A percentile compares a stretch with the other conserved stretches of the same genome.
phyloP scores from a whole-genome alignment of 164 flowering plant species.

The Liquidambar formosana region DNA sequence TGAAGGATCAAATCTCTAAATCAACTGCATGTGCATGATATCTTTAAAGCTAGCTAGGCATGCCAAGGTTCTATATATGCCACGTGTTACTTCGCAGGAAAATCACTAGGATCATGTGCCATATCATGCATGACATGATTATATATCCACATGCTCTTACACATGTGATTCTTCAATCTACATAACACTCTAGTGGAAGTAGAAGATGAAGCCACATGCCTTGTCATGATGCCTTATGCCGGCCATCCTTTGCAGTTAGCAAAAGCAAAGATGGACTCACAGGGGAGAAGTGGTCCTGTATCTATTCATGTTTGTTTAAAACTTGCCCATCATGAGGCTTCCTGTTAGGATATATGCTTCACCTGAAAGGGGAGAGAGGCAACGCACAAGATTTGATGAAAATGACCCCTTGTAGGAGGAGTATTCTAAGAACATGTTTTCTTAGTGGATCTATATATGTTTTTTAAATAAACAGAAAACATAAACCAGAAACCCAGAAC shows the following conservation, averaged over 20 bases:
- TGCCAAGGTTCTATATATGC: not conserved
- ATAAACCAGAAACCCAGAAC: too few relatives aligned
- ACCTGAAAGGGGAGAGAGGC: too few relatives aligned
- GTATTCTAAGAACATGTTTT: too few relatives aligned
- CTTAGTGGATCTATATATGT: too few relatives aligned
- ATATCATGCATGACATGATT: constrained; percentile 25
- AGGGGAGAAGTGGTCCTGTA: not conserved
- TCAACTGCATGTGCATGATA: not conserved
- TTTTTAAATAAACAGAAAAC: too few relatives aligned
- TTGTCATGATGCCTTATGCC: constrained; percentile 11
- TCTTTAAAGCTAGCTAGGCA: not conserved
- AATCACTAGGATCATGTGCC: constrained; percentile 28
- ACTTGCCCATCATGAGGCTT: not conserved
- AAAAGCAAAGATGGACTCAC: not conserved
- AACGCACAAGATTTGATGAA: too few relatives aligned
- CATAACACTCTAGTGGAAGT: not conserved
- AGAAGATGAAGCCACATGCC: constrained; percentile 4
- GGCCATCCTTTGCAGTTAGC: not conserved
- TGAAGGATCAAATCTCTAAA: constrained; percentile 1
- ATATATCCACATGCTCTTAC: constrained; percentile 6
- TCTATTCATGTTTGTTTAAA: not conserved
- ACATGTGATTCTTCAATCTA: not conserved
- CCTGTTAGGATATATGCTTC: too few relatives aligned
- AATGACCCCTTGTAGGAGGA: too few relatives aligned
- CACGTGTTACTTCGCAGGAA: constrained; percentile 13